Base-by-base conservation (phyloP, 306 rosid genomes). In the Neltuma alba region DNA sequence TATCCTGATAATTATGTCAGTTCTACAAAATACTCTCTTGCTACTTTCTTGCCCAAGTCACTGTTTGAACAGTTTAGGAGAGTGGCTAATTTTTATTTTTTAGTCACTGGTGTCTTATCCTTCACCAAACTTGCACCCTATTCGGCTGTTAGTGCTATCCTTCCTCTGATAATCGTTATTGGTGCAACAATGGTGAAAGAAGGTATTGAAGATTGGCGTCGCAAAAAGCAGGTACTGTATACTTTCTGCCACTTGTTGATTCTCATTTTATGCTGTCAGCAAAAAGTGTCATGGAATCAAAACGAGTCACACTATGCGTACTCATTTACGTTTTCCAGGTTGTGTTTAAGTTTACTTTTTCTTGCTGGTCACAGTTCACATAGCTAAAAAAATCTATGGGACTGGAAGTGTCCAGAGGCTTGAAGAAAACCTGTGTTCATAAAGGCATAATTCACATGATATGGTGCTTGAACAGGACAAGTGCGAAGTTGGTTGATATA, bases 1-100 rank as follows among this genome's bases (percentile, higher is more conserved):
- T 89, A 92, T 79, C 83, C 74, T 9, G 90, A 80, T 61, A 94
- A 94, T 83, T 87, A 87, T 83, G 89, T 91, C 21, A 92, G 97
- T 31, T 89, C 97, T 45, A 94, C 97, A 7, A 95, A 95, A 61
- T 95, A 95, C 48, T 91, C 95, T 12, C 61, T 83, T 28, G 91
- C 90, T 31, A 91, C 88, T 85, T 95, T 95, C 90, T 72, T 95
- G 78, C 99, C 99, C 0, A 95, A 92, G 72, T 89, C 98, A 23
- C 87, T 95, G 90, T 95, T 95, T 88, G 99, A 95, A 89, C 99
- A 95, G 87, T 95, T 95, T 71, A 92, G 99, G 88, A 92, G 99
- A 77, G 97, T 91, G 45, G 99, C 99, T 50, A 95, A 95, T 82
- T 94, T 94, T 82, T 94, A 21, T 82, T 94, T 94, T 75, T 83